A percentile compares a stretch with the other conserved stretches of the same genome.
phyloP scores from a whole-genome alignment of 176 grass and related monocot species.

The Zea mays region Zm-B73-REFERENCE-NAM-5.0 NC_050100.1:191859501-191860000 shows the following conservation, averaged over 20 bases:
- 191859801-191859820: too few relatives aligned
- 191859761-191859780: not conserved
- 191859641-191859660: not conserved
- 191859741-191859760: slow-evolving; percentile 30
- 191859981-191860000: too few relatives aligned
- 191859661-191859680: not conserved
- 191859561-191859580: slow-evolving; percentile 19
- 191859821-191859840: too few relatives aligned
- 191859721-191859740: slow-evolving; percentile 15
- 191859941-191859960: too few relatives aligned
- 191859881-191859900: too few relatives aligned
- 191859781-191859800: not conserved
- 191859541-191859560: not conserved
- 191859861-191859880: too few relatives aligned
- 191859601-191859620: not conserved
- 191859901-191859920: too few relatives aligned
- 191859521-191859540: slow-evolving; percentile 46
- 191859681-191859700: not conserved
- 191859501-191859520: slow-evolving; percentile 8
- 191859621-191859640: too few relatives aligned
- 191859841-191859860: too few relatives aligned
- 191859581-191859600: not conserved
- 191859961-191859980: too few relatives aligned
- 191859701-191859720: not conserved
- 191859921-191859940: too few relatives aligned